A percentile compares a stretch with the other conserved stretches of the same genome.
Evolutionary conservation across 192 early-diverging fungal species (phyloP).

Genomic region (Gaertneriomyces semiglobifer): DNA sequence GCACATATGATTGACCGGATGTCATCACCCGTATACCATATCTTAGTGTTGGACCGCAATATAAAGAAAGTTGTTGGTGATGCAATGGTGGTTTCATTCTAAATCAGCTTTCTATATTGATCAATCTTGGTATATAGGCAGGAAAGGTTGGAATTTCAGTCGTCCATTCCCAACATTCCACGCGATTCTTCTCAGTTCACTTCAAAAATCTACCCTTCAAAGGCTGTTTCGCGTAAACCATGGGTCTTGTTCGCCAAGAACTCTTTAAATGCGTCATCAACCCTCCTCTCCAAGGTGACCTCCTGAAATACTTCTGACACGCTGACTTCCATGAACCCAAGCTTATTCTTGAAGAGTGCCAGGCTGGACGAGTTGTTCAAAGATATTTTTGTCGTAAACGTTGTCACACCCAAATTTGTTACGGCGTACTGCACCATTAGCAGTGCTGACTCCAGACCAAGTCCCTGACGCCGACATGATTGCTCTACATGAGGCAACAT

Average conservation of each 20-base stretch:
- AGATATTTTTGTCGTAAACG: constrained; percentile 66
- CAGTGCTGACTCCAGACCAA: constrained; percentile 51
- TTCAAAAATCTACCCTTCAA: too few species aligned
- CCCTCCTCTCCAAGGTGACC: constrained; percentile 54
- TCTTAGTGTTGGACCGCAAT: too few species aligned
- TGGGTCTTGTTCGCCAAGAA: neutral
- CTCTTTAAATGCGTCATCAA: neutral
- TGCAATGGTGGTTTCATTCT: too few species aligned
- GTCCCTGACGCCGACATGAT: constrained; percentile 46
- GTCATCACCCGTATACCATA: too few species aligned
- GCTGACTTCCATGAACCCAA: constrained; percentile 55
- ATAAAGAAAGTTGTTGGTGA: too few species aligned
- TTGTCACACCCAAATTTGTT: constrained; percentile 43
- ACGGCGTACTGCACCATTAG: constrained; percentile 67
- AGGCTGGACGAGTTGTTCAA: constrained; percentile 59
- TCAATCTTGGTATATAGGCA: too few species aligned
- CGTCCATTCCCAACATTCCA: too few species aligned
- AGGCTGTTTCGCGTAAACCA: neutral
- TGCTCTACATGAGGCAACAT: constrained; percentile 4
- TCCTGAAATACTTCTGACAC: constrained; percentile 65
- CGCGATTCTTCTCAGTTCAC: too few species aligned
- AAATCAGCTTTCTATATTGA: too few species aligned
- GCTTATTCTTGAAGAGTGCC: constrained; percentile 53
- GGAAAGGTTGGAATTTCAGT: too few species aligned
- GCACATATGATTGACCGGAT: too few species aligned